Evolutionary conservation across 768 basidiomycete genomes (phyloP).

Genomic region (Strobilomyces echinocephalus): DNA sequence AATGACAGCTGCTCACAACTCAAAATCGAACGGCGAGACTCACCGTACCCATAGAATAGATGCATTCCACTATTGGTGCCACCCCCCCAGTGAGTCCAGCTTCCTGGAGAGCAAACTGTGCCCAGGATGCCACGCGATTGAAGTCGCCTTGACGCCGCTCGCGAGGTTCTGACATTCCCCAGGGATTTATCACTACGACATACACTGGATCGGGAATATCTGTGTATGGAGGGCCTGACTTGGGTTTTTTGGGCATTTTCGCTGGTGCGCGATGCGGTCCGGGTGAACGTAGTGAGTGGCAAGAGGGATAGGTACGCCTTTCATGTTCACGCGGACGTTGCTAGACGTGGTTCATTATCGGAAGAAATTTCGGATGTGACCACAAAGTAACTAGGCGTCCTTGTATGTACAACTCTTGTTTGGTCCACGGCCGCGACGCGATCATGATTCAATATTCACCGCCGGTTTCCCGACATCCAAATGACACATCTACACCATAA

Average conservation of each 20-base stretch:
- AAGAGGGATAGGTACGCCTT: background rate
- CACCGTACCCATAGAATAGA: conserved; percentile 29
- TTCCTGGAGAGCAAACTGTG: conserved; percentile 19
- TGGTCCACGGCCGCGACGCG: too few relatives aligned
- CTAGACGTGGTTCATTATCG: background rate
- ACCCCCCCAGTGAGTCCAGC: conserved; percentile 11
- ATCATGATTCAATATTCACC: too few relatives aligned
- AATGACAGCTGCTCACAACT: background rate
- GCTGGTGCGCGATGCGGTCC: background rate
- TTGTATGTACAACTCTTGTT: too few relatives aligned
- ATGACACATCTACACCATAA: too few relatives aligned
- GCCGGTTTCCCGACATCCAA: too few relatives aligned
- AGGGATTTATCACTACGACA: conserved; percentile 23
- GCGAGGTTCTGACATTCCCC: conserved; percentile 15
- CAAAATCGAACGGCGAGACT: conserved; percentile 11
- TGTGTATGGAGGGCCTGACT: conserved; percentile 27
- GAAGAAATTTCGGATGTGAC: background rate
- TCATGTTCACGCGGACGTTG: background rate
- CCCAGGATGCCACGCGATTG: conserved; percentile 25
- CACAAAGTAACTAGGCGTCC: too few relatives aligned
- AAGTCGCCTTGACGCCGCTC: conserved; percentile 15
- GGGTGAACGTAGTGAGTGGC: conserved; percentile 1
- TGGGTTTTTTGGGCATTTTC: conserved; percentile 20
- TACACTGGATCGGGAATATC: conserved; percentile 19
- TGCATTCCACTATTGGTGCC: conserved; percentile 17